Conservation (phyloP, 1,284 basidiomycete species). For the Tremellales sp. region DNA sequence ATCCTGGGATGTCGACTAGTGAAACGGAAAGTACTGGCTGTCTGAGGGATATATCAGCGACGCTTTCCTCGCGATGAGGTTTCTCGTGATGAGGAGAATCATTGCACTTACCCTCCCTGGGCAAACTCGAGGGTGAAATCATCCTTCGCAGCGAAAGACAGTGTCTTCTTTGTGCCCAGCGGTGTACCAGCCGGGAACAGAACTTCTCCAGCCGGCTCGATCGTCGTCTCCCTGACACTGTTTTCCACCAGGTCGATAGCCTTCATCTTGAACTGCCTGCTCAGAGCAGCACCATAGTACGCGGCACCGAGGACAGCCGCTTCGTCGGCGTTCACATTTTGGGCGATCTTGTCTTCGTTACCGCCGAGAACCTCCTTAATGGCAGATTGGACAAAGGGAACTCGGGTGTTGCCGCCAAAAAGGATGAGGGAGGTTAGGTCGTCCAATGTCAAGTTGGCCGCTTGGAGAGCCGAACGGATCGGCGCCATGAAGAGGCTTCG, state of each 20-base stretch:
- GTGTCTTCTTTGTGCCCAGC: constrained; percentile 71
- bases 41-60: too few relatives aligned
- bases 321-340: constrained; percentile 97
- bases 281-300: constrained; percentile 83
- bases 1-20: constrained; percentile 28
- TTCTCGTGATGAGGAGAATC: too few relatives aligned
- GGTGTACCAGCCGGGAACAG: constrained; percentile 73
- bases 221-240: constrained; percentile 56
- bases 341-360: constrained; percentile 69
- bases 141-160: constrained; percentile 73
- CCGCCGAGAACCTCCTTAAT: constrained; percentile 72
- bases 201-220: constrained; percentile 31
- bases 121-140: constrained; percentile 70
- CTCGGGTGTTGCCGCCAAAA: constrained; percentile 82
- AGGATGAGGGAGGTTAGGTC: constrained; percentile 79
- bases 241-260: constrained; percentile 80
- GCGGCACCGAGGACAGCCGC: constrained; percentile 92
- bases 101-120: too few relatives aligned
- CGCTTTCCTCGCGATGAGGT: too few relatives aligned
- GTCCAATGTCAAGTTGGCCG: constrained; percentile 66
- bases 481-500: constrained; percentile 64
- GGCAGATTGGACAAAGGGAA: constrained; percentile 85
- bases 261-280: constrained; percentile 93
- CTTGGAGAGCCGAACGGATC: constrained; percentile 68
- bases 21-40: constrained; percentile 26